Conservation (phyloP, 1,139 yeast genomes). For the Yamadazyma diddensiae region DNA sequence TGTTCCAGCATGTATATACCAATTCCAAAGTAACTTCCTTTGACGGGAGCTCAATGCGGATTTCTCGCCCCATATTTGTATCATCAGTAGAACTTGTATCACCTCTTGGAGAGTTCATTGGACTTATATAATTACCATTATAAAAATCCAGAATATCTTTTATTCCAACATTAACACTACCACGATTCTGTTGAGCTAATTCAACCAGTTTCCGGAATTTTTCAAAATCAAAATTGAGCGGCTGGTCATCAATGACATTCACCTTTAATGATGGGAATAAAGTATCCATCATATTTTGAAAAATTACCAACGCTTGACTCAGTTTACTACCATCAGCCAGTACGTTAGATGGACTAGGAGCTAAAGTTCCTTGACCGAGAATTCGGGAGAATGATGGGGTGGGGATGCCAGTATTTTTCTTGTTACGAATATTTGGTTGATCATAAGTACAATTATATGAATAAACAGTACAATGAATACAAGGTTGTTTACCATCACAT, state of each 20-base stretch:
- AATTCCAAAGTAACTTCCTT: constrained; percentile 68
- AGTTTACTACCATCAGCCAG: too few species aligned
- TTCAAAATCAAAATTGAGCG: constrained; percentile 31
- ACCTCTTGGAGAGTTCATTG: constrained; percentile 4
- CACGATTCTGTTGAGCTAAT: constrained; percentile 22
- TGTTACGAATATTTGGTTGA: constrained; percentile 68
- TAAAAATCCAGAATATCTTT: constrained; percentile 25
- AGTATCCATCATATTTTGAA: constrained; percentile 34
- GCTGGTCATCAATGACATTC: constrained; percentile 32
- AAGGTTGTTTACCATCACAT: constrained; percentile 86
- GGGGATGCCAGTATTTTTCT: constrained; percentile 34
- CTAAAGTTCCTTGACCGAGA: constrained; percentile 9
- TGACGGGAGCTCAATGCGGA: constrained; percentile 72
- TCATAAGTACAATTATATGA: constrained; percentile 70
- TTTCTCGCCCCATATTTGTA: constrained; percentile 34
- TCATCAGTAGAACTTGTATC: constrained; percentile 8
- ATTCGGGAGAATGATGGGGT: constrained; percentile 22
- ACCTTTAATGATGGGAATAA: constrained; percentile 50
- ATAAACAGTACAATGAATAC: constrained; percentile 87
- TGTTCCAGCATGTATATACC: constrained; percentile 77
- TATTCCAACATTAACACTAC: constrained; percentile 14
- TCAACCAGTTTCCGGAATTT: constrained; percentile 26
- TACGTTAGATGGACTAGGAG: too few species aligned
- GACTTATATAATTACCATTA: constrained; percentile 16
- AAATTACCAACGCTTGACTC: too few species aligned